A percentile compares a stretch with the other conserved stretches of the same genome.
phyloP scores from a whole-genome alignment of 2,329 filamentous ascomycete genomes.

The Coniochaeta sp. region DNA sequence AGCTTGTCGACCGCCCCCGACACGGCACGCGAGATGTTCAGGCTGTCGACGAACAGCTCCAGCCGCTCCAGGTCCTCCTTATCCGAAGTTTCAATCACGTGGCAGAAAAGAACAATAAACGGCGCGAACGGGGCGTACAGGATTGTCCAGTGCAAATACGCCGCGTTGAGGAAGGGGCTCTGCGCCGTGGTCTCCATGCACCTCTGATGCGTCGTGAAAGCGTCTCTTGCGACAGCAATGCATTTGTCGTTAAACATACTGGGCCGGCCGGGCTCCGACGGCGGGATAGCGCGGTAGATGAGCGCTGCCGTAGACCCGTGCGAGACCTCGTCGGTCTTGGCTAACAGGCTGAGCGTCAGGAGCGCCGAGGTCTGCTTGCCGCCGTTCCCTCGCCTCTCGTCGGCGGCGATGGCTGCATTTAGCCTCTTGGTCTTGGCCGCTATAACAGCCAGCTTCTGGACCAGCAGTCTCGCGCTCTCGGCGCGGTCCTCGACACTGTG shows the following conservation, averaged over 20 bases:
- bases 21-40: constrained; percentile 41
- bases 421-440: constrained; percentile 27
- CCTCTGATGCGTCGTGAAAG: constrained; percentile 36
- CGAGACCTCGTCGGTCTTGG: constrained; percentile 40
- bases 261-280: constrained; percentile 28
- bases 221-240: constrained; percentile 40
- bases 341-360: constrained; percentile 34
- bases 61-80: constrained; percentile 47
- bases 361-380: constrained; percentile 16
- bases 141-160: constrained; percentile 49
- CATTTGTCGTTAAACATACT: constrained; percentile 42
- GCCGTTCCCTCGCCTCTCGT: constrained; percentile 7
- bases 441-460: constrained; percentile 28
- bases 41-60: constrained; percentile 47
- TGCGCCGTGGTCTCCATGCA: constrained; percentile 36
- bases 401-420: constrained; percentile 7
- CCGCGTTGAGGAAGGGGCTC: constrained; percentile 32
- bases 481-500: constrained; percentile 31
- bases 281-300: constrained; percentile 44
- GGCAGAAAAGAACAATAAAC: constrained; percentile 53
- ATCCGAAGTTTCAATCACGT: constrained; percentile 47
- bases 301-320: constrained; percentile 42
- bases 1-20: constrained; percentile 56
- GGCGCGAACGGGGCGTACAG: constrained; percentile 52
- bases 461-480: constrained; percentile 30